Percentiles rank a stretch among this genome's conserved stretches.
These are phyloP conservation scores for Magnusiomyces suaveolens DNA, from an alignment of 1,139 yeast genomes.

Conservation along the genomic window DNA sequence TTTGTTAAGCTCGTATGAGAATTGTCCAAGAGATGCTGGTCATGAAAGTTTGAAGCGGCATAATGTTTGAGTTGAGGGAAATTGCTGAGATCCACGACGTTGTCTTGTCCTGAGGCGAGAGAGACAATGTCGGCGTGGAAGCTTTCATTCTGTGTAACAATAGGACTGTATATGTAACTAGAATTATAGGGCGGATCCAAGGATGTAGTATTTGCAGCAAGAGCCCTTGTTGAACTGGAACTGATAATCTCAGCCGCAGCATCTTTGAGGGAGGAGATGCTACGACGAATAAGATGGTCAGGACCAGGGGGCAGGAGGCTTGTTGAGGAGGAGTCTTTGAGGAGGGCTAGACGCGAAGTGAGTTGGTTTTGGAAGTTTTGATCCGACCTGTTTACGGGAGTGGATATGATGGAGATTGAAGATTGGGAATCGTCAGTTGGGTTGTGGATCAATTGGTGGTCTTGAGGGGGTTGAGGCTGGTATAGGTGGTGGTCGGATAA, in stretches of 20 bases:
- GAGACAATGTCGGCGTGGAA: slow-evolving; percentile 6
- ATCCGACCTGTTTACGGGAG: background rate
- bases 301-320: background rate
- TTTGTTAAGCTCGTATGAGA: background rate
- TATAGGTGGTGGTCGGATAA: background rate
- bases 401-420: background rate
- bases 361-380: background rate
- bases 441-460: background rate
- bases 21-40: background rate
- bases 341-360: background rate
- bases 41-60: slow-evolving; percentile 5
- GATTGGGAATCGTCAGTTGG: background rate
- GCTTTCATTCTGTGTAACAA: slow-evolving; percentile 2
- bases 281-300: background rate
- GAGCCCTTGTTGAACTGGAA: background rate
- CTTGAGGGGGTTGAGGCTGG: background rate
- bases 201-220: background rate
- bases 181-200: background rate
- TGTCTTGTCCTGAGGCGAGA: background rate
- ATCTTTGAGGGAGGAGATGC: background rate
- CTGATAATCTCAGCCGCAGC: background rate
- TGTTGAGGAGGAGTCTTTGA: background rate
- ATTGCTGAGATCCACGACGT: slow-evolving; percentile 1
- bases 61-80: slow-evolving; percentile 4
- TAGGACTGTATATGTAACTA: slow-evolving; percentile 3